Evolutionary conservation across 305 asterid genomes (phyloP), one percentile per base, ranked within the genome.

Genomic region (Solanum hybrid): DNA sequence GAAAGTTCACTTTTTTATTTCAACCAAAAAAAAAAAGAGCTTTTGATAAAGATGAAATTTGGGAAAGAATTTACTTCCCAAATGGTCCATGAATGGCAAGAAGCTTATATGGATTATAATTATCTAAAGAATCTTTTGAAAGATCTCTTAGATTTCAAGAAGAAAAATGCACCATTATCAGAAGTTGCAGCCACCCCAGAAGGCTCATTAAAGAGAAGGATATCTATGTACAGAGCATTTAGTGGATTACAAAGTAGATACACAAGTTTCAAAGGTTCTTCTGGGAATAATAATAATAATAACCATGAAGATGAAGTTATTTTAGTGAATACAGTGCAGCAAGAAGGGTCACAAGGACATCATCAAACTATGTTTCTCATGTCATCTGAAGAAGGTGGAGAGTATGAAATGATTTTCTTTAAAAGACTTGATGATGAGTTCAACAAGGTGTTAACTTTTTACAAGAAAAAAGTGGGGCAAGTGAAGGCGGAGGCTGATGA

Each of bases 41-140:
- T n/a, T 37, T 20, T 11, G 36, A 28, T 46, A 46, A 93, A 79
- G 24, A 96, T 97, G 98, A 97, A 97, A 94, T 97, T 97, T n/a
- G 98, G 97, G 88, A 96, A 94, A 93, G 98, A 97, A 89, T 89
- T 94, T 86, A 93, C 95, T 80, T 94, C 96, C 85, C 98, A 97
- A 90, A 94, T 95, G 98, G 97, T 97, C 71, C 99, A 89, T 74
- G 99, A 97, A 95, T 97, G 98, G 98, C 95, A 94, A 87, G 92
- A 37, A 82, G 96, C 97, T 6, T 97, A 97, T 94, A 92, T 97
- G 96, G 97, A 95, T 79, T 97, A 97, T 93, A 90, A 87, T 76
- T 51, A 12, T 8, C 96, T 97, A 73, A 97, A 97, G 75, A 71
- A 46, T 5, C 67, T 91, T 11, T 89, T 97, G 24, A 96, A 97